phyloP scores from a whole-genome alignment of 495 filamentous ascomycete species.

The Delitschia confertaspora region DNA sequence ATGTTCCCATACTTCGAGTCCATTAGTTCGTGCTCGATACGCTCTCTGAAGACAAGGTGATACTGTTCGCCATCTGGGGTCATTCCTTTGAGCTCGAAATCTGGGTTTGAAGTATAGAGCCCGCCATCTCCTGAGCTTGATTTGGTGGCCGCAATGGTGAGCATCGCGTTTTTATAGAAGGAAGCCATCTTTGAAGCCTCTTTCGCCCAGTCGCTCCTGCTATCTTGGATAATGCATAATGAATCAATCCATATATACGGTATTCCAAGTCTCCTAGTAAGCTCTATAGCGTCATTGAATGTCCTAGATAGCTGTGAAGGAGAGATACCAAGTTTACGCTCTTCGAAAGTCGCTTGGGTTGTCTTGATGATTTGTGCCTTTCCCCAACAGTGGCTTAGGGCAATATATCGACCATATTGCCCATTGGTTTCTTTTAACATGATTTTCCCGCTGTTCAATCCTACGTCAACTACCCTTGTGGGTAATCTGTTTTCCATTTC shows the following conservation, averaged over 20 bases:
- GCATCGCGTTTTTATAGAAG: constrained; percentile 1
- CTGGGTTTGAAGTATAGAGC: neutral
- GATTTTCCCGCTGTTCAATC: too few species aligned
- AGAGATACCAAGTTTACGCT: neutral
- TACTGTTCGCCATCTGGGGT: neutral
- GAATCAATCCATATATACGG: constrained; percentile 11
- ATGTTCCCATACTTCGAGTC: neutral
- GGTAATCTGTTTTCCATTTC: too few species aligned
- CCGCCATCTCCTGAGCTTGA: neutral
- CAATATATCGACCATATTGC: too few species aligned
- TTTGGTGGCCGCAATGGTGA: constrained; percentile 2
- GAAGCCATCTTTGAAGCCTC: constrained; percentile 1
- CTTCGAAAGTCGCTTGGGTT: neutral
- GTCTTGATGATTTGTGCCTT: neutral
- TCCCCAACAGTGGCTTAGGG: constrained; percentile 17
- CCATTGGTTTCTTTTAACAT: too few species aligned
- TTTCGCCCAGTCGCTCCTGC: neutral
- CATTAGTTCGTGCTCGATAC: neutral
- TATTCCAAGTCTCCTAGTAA: neutral
- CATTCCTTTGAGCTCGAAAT: neutral
- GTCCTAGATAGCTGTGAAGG: neutral
- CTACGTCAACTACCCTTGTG: too few species aligned
- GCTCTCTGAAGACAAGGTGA: neutral
- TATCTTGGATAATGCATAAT: constrained; percentile 10
- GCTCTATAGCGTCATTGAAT: constrained; percentile 3